Evolutionary conservation across 306 rosid species (phyloP).

Genomic region (Rosa multiflora): DNA sequence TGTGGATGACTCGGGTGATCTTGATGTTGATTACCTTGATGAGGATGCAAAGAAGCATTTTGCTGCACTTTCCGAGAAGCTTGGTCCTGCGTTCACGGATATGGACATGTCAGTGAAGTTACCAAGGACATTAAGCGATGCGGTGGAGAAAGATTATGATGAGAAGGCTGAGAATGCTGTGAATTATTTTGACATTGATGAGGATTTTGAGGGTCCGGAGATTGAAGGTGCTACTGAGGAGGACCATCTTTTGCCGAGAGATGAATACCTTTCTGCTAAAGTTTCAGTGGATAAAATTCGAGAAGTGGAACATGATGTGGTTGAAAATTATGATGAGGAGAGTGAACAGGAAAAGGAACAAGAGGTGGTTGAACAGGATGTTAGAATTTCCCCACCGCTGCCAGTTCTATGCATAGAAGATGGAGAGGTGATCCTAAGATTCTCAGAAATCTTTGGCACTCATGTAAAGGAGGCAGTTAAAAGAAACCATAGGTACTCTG

Average conservation of each 20-base stretch:
- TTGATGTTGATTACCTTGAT: constrained; percentile 90
- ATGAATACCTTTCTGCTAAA: constrained; percentile 50
- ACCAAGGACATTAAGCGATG: constrained; percentile 42
- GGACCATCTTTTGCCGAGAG: constrained; percentile 71
- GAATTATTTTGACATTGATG: constrained; percentile 90
- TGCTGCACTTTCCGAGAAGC: constrained; percentile 77
- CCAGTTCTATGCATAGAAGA: constrained; percentile 77
- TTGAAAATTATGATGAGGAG: constrained; percentile 84
- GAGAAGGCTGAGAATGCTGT: constrained; percentile 81
- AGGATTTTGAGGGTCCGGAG: constrained; percentile 50
- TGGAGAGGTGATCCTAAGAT: constrained; percentile 66
- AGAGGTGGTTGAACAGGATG: constrained; percentile 33
- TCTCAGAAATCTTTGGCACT: constrained; percentile 82
- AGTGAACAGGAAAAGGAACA: constrained; percentile 47
- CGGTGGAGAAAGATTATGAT: constrained; percentile 73
- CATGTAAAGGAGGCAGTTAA: constrained; percentile 63
- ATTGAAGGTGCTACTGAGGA: constrained; percentile 48
- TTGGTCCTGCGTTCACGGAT: constrained; percentile 75
- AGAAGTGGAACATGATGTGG: constrained; percentile 29
- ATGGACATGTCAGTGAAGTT: constrained; percentile 30
- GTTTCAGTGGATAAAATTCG: constrained; percentile 38
- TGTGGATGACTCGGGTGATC: constrained; percentile 89
- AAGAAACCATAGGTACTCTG: constrained; percentile 57
- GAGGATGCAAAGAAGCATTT: constrained; percentile 96
- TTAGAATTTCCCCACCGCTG: constrained; percentile 39